Percentiles rank a stretch among this genome's conserved stretches.
Conservation (phyloP, 2,329 filamentous ascomycete genomes). For the Phaeosphaeriaceae sp. region DNA sequence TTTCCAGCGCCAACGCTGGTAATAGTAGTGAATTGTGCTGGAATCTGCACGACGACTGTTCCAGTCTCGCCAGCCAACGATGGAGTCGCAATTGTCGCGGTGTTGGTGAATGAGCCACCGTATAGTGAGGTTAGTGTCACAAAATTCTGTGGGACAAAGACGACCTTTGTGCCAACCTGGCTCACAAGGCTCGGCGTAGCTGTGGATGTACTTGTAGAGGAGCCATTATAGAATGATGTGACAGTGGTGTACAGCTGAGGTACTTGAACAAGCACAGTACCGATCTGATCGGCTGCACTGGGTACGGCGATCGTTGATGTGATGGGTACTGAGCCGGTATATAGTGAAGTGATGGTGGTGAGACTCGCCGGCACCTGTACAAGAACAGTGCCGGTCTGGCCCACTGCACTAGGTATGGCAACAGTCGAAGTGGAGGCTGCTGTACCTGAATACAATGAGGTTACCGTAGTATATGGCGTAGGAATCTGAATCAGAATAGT, state of each 20-base stretch:
- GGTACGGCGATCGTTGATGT: neutral
- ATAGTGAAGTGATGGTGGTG: neutral
- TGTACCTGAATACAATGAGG: neutral
- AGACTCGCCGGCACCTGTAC: neutral
- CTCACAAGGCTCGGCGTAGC: neutral
- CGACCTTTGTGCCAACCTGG: neutral
- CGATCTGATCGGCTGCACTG: neutral
- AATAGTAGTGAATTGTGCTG: constrained; percentile 1
- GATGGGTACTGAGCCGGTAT: neutral
- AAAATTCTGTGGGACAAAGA: neutral
- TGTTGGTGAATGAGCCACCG: neutral
- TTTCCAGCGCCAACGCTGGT: neutral
- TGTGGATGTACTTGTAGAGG: neutral
- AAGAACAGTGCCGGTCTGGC: constrained; percentile 1
- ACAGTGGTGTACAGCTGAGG: neutral
- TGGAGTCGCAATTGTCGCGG: neutral
- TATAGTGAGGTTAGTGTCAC: neutral
- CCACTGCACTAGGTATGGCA: neutral
- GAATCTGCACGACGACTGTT: neutral
- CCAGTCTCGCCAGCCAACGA: neutral
- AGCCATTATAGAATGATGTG: neutral
- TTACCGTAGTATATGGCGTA: neutral
- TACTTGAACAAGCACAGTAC: neutral
- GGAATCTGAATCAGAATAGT: neutral
- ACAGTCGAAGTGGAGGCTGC: neutral